Conservation (phyloP, 1,139 yeast genomes). For the Geotrichum klebahnii region DNA sequence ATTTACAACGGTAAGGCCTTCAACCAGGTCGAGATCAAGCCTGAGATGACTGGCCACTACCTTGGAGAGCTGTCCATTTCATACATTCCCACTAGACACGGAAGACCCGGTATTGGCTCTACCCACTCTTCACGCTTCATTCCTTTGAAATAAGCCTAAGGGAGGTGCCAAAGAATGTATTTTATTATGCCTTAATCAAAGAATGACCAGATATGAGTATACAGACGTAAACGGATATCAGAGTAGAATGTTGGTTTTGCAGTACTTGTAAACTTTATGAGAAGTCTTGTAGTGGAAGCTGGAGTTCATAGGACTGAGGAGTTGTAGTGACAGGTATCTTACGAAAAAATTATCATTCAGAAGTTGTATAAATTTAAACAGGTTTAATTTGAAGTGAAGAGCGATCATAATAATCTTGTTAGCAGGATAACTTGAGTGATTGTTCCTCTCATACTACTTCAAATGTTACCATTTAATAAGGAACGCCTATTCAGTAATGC, state of each 20-base stretch:
- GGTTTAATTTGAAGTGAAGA: too few species aligned
- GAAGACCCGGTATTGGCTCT: constrained; percentile 87
- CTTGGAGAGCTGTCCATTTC: constrained; percentile 99
- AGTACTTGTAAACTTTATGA: too few species aligned
- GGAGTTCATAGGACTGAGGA: too few species aligned
- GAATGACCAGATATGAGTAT: constrained; percentile 4
- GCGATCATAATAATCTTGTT: too few species aligned
- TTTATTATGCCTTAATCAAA: constrained; percentile 3
- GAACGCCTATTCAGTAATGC: too few species aligned
- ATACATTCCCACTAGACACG: constrained; percentile 99
- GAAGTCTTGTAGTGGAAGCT: too few species aligned
- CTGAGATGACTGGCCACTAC: constrained; percentile 99
- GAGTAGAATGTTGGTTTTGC: not conserved
- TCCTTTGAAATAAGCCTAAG: constrained; percentile 37
- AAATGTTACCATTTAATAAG: too few species aligned
- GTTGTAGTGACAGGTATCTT: too few species aligned
- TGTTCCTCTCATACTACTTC: too few species aligned
- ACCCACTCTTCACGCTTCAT: constrained; percentile 65
- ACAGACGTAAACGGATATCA: not conserved
- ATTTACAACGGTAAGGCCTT: constrained; percentile 99
- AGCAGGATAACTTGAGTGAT: too few species aligned
- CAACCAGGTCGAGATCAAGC: constrained; percentile 98
- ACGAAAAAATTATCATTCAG: too few species aligned
- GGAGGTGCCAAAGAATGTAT: not conserved
- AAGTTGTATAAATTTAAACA: too few species aligned